Conservation (phyloP, 345 rosid species). For the Gossypium stocksii region DNA sequence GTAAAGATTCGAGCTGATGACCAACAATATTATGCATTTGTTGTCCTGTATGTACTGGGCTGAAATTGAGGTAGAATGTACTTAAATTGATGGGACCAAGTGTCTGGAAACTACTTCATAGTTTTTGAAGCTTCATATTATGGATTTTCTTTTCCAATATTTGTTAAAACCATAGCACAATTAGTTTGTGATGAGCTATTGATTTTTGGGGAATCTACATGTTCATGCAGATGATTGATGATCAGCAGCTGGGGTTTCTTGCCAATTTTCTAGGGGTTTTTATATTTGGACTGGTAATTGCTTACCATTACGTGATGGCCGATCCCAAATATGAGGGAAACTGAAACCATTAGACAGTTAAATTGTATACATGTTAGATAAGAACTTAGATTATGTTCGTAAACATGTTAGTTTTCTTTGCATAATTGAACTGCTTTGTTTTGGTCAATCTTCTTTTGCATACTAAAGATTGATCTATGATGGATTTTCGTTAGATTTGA, state of each 20-base stretch:
- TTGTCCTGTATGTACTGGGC: background rate
- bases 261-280: slow-evolving; percentile 78
- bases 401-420: slow-evolving; percentile 1
- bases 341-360: slow-evolving; percentile 17
- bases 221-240: slow-evolving; percentile 69
- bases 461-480: background rate
- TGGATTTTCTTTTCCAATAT: background rate
- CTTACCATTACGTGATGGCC: slow-evolving; percentile 76
- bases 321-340: slow-evolving; percentile 73
- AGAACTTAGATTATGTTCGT: background rate
- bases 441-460: too few species aligned
- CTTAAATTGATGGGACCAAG: background rate
- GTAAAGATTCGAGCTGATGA: background rate
- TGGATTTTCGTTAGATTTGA: background rate
- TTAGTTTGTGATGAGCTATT: background rate
- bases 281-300: slow-evolving; percentile 68
- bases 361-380: background rate
- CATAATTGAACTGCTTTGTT: background rate
- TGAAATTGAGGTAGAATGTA: background rate
- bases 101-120: background rate
- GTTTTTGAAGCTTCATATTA: background rate
- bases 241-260: slow-evolving; percentile 64
- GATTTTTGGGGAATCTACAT: background rate
- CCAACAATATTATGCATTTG: background rate
- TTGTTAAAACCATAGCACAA: background rate